Base-by-base conservation (phyloP, 2,329 filamentous ascomycete species). In the Salinomyces thailandicus region DNA sequence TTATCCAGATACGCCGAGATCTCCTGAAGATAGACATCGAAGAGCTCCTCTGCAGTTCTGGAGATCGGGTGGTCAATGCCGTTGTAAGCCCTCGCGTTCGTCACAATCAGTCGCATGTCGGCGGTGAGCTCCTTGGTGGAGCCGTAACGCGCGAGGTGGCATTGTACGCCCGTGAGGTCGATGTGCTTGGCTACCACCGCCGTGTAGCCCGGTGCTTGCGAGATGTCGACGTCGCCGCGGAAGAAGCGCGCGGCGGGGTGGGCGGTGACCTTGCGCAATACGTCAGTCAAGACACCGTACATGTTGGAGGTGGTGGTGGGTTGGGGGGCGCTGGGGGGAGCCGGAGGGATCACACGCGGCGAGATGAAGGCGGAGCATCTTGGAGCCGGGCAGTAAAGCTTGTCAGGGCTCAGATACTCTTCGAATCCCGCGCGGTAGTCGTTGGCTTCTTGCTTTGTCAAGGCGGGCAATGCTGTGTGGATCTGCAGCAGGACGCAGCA, bases 351-450 rank as follows among this genome's bases (percentile, higher is more conserved):
- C 1, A 57, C 41, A 18, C 59, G 54, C 19, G 53, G 48, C 16
- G 62, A 50, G 17, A 73, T 66, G 46, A 72, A 72, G 2, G 59
- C 50, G 1, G 68, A 71, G 46, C 69, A 72, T 6, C 51, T 59
- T 7, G 61, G 58, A 6, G 63, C 46, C 3, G 69, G 68, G 39
- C 69, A 73, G 45, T 71, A 73, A 5, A 66, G 47, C 5, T 65
- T 66, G 17, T 65, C 54, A 3, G 52, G 44, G 2, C 67, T 66
- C 22, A 53, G 52, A 59, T 64, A 67, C 47, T 72, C 67, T 31
- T 72, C 67, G 35, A 65, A 63, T 40, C 64, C 69, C 7, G 46
- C 43, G 31, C 61, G 58, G 48, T 62, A 73, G 2, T 46, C 43
- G 9, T 49, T 46, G 1, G 56, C 47, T 35, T 68, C 60, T 4